A percentile compares a stretch with the other conserved stretches of the same genome.
Conservation (phyloP, 2,329 filamentous ascomycete species). For the Aspergillus fischeri region DNA sequence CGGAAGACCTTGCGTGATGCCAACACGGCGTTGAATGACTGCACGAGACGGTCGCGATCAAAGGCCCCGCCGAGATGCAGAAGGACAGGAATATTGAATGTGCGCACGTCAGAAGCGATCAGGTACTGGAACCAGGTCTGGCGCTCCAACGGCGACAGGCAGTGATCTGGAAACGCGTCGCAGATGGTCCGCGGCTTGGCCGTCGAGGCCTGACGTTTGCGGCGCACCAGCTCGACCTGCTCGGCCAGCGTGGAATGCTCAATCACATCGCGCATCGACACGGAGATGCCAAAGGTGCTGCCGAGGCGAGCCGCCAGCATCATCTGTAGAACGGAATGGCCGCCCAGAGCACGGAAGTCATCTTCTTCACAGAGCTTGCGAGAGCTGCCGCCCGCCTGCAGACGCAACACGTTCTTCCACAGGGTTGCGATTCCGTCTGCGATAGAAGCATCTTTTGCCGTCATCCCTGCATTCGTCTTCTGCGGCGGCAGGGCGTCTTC, state of each 20-base stretch:
- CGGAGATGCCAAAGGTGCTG: not conserved
- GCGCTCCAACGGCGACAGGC: not conserved
- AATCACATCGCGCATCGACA: not conserved
- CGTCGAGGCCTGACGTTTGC: not conserved
- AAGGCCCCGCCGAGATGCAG: not conserved
- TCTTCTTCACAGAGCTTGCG: not conserved
- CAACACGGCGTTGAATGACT: not conserved
- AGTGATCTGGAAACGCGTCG: not conserved
- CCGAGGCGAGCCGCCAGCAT: not conserved
- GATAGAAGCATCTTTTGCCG: not conserved
- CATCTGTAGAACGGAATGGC: conserved; percentile 1
- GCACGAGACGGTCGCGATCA: not conserved
- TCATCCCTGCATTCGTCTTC: not conserved
- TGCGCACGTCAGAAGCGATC: not conserved
- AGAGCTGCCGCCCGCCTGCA: not conserved
- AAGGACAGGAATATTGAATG: not conserved
- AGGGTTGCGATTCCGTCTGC: not conserved
- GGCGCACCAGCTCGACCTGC: not conserved
- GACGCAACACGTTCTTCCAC: not conserved
- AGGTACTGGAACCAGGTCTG: not conserved
- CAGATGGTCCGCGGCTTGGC: not conserved
- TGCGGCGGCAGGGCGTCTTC: not conserved
- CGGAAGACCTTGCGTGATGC: not conserved
- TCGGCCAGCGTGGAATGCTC: not conserved
- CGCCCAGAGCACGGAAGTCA: not conserved